Base-by-base conservation (phyloP, 768 basidiomycete genomes). In the Kwoniella bestiolae region DNA sequence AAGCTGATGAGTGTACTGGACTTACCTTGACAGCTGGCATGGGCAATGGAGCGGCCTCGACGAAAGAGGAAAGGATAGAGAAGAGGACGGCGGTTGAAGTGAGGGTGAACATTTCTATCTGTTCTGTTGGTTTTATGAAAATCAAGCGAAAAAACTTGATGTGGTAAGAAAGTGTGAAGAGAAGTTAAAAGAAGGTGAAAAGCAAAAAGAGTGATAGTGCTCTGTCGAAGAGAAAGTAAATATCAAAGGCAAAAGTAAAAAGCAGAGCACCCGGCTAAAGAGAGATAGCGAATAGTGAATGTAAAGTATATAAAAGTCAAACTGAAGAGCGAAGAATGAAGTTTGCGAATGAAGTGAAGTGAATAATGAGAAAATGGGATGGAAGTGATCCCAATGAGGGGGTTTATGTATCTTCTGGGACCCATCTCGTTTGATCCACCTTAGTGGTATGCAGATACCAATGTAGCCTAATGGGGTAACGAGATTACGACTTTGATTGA, bases 1-100 rank as follows among this genome's bases (percentile, higher is more conserved):
- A n/a, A n/a, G n/a, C n/a, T n/a, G n/a, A n/a, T n/a, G n/a, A n/a
- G n/a, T n/a, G n/a, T n/a, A n/a, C n/a, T n/a, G n/a, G 46, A 51
- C 51, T 23, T 25, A 67, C 69, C 59, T 69, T 69, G 28, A 63
- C 46, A 29, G 68, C 71, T 9, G 67, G 66, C 72, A 63, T 64
- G 16, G 66, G 72, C 21, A 68, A 56, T 18, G 70, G 67, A 29
- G 66, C 65, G 3, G 67, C 72, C 12, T 51, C 38, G 5, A 66
- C 70, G 0, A 76, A 51, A 29, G 62, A 32, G 25, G 64, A 32
- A 5, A 76, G 68, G 50, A 76, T 31, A 12, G 66, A 46, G 35
- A 76, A 70, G 31, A 73, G 70, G 35, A 69, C 58, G 5, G 63
- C 28, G 12, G 62, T 28, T 7, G 52, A 55, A 16, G 52, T 34